Base-by-base conservation (phyloP, 164 flowering plant species). In the Taxillus chinensis region DNA sequence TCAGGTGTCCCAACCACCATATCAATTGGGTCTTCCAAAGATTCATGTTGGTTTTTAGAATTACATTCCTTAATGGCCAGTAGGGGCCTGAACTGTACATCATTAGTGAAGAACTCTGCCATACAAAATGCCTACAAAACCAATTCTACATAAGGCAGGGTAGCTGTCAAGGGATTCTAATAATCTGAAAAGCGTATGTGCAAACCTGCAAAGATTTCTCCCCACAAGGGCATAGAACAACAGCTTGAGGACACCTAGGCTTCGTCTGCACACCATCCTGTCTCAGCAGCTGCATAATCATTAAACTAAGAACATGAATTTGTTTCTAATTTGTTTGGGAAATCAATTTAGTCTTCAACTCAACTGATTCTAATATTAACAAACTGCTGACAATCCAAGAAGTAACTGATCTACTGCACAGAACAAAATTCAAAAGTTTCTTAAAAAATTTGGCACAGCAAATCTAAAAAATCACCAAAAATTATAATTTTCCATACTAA, bases 121-220 rank as follows among this genome's bases (percentile, higher is more conserved):
- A 67, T 5, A 37, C 41, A 51, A 43, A 67, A 67, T 2, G 43
- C 51, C 74, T 71, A 60, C 41, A 55, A 14, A 14, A 39, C 45
- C 60, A 41, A 57, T 58, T 17, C 50, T 56, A 54, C 4, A 0
- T 7, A 11, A 38, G 12, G 5, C 27, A 27, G 27, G 27, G 27
- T 27, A 27, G 27, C 27, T 27, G 27, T 27, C 27, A 27, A 27
- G 4, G 13, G 51, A 2, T 3, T 3, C 13, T 11, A 11, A 46
- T 5, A 46, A 5, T 10, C 50, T 46, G 45, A 9, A 43, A 48
- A 3, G 4, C 13, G 4, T 8, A 48, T 14, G 12, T 2, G 41
- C 41, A 63, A 4, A 71, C 75, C 71, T 71, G 55, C n/a, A 63
- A 62, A 66, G 59, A 41, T 43, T 6, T 57, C 59, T 71, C 71